Conservation (phyloP, 441 rosid species). For the Croton laevigatus region DNA sequence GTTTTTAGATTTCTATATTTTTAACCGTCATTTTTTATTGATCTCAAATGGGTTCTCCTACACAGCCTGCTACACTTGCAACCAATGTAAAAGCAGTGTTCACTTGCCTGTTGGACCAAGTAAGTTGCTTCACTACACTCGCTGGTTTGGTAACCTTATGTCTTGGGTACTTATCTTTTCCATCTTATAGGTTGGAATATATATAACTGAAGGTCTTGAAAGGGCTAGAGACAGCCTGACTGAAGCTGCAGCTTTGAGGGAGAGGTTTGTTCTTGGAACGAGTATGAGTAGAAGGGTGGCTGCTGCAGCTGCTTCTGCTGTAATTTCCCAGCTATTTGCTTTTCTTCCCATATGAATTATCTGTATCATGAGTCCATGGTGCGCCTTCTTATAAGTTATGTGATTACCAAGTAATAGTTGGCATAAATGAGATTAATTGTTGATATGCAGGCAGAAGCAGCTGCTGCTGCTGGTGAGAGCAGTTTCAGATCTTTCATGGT, state of each 20-base stretch:
- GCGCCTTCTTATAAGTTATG: neutral
- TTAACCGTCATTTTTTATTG: conserved; percentile 21
- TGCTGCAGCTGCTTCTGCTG: conserved; percentile 99
- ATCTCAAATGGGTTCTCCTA: conserved; percentile 27
- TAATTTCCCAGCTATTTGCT: conserved; percentile 42
- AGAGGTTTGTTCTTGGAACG: conserved; percentile 91
- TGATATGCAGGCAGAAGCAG: conserved; percentile 91
- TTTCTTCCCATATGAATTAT: conserved; percentile 18
- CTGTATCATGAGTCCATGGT: neutral
- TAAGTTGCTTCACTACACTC: conserved; percentile 42
- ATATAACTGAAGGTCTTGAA: conserved; percentile 96
- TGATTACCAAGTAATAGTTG: conserved; percentile 13
- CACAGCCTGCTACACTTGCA: conserved; percentile 92
- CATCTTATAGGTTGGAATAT: conserved; percentile 69
- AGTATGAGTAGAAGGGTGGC: conserved; percentile 90
- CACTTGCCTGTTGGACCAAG: conserved; percentile 92
- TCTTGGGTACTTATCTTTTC: conserved; percentile 11
- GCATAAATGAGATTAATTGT: conserved; percentile 26
- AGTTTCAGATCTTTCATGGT: conserved; percentile 99
- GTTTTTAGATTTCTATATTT: neutral
- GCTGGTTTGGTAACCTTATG: conserved; percentile 10
- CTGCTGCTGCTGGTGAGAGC: conserved; percentile 99
- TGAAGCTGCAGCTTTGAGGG: conserved; percentile 96
- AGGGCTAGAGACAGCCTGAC: conserved; percentile 90
- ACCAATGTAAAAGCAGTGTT: conserved; percentile 82